Base-by-base conservation (phyloP, 768 basidiomycete species). In the Lentinula sp. region DNA sequence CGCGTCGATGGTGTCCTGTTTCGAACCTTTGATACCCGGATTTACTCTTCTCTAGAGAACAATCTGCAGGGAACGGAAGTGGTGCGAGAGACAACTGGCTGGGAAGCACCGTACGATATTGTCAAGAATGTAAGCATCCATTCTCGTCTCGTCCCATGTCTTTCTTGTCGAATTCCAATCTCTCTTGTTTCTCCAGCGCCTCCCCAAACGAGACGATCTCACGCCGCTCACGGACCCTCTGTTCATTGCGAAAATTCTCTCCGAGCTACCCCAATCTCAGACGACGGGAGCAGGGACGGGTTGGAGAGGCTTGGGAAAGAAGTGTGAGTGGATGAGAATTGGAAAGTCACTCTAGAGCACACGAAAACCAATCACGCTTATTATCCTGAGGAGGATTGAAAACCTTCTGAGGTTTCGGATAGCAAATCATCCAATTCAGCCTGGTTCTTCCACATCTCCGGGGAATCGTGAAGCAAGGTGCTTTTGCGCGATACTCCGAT, bases 1-100 rank as follows among this genome's bases (percentile, higher is more conserved):
- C 86, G 97, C 23, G 95, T 99, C 52, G 97, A 99, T 70, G 84
- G 89, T 59, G 96, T 99, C 49, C 84, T 98, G 52, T 98, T 98
- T 75, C 84, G 97, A 46, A 83, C 84, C 40, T 86, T 83, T 66
- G 97, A 99, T 68, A 95, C 95, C 0, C 82, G 97, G 45, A 77
- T 97, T 52, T 99, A 91, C 68, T 92, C 96, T 70, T 87, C 88
- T 0, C 93, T 98, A 64, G 70, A 79, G 0, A 82, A 85, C 0
- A 67, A 73, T 8, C 81, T 84, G 6, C n/a, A 42, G 21, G 40
- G 28, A n/a, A 40, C 69, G 84, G 35, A 70, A 8, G 40, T 98
- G 43, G 80, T 98, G 4, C 82, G 91, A 43, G 95, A 98, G 70
- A 77, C 81, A 18, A 86, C 84, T 59, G 97, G 96, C 4, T 93